phyloP scores from a whole-genome alignment of 1,284 basidiomycete species.

The Tremellales sp. region DNA sequence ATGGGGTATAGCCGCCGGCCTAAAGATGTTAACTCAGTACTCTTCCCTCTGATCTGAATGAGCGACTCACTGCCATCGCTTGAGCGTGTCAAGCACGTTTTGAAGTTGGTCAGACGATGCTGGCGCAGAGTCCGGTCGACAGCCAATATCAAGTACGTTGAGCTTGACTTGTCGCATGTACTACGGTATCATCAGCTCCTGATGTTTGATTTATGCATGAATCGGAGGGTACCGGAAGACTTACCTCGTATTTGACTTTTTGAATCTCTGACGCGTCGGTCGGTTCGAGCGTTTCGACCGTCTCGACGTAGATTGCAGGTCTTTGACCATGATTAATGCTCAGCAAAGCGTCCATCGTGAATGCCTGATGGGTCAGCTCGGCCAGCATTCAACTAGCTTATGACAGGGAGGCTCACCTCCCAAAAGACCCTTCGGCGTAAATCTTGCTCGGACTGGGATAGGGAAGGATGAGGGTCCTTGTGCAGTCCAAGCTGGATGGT shows the following conservation, averaged over 20 bases:
- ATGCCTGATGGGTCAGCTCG: neutral
- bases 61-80: slow-evolving; percentile 25
- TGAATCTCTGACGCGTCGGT: slow-evolving; percentile 10
- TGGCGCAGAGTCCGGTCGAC: slow-evolving; percentile 29
- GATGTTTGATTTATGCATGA: too few relatives aligned
- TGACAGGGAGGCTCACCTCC: slow-evolving; percentile 19
- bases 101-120: slow-evolving; percentile 27
- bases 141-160: slow-evolving; percentile 14
- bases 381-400: neutral
- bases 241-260: slow-evolving; percentile 30
- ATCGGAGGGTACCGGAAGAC: neutral
- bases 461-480: slow-evolving; percentile 37
- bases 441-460: slow-evolving; percentile 33
- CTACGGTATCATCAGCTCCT: neutral
- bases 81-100: slow-evolving; percentile 20
- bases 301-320: slow-evolving; percentile 32
- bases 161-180: slow-evolving; percentile 35
- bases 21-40: neutral
- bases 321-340: slow-evolving; percentile 41
- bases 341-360: slow-evolving; percentile 35
- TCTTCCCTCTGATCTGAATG: neutral
- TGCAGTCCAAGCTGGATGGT: slow-evolving; percentile 31
- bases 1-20: slow-evolving; percentile 13
- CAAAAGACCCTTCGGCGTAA: slow-evolving; percentile 41
- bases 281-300: slow-evolving; percentile 35